Evolutionary conservation across 208 protist species (phyloP).

Genomic region (Crithidia fasciculata): DNA sequence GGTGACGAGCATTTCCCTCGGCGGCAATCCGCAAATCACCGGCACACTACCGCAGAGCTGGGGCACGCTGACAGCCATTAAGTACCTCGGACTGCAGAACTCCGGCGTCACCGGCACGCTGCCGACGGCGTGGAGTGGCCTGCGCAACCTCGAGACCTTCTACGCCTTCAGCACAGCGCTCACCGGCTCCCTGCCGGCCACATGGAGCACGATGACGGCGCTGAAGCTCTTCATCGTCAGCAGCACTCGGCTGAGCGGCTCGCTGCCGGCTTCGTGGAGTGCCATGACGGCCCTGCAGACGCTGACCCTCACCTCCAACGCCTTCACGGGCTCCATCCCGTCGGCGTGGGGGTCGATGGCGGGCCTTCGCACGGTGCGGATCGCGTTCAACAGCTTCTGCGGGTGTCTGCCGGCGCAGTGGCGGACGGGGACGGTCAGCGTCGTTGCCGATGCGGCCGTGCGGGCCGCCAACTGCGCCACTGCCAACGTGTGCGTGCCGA

Average conservation of each 20-base stretch:
- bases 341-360: conserved; percentile 11
- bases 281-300: conserved; percentile 14
- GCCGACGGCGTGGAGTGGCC: background rate
- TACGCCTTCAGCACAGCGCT: conserved; percentile 20
- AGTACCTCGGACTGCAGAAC: conserved; percentile 12
- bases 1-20: conserved; percentile 49
- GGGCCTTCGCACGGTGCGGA: background rate
- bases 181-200: conserved; percentile 33
- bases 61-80: conserved; percentile 10
- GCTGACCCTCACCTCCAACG: conserved; percentile 10
- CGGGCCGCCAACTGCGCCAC: conserved; percentile 15
- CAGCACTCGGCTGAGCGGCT: conserved; percentile 30
- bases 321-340: conserved; percentile 17
- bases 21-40: conserved; percentile 24
- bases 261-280: conserved; percentile 28
- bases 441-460: conserved; percentile 4
- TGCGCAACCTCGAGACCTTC: conserved; percentile 17
- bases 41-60: conserved; percentile 17
- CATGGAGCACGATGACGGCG: conserved; percentile 29
- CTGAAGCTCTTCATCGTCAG: conserved; percentile 50
- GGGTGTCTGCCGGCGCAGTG: conserved; percentile 14
- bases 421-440: conserved; percentile 6
- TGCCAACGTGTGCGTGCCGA: background rate
- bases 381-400: conserved; percentile 13
- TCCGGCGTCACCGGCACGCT: conserved; percentile 15